These are phyloP conservation scores for Cordyceps cicadae DNA, from an alignment of 2,329 filamentous ascomycete species.

Conservation along the genomic window DNA sequence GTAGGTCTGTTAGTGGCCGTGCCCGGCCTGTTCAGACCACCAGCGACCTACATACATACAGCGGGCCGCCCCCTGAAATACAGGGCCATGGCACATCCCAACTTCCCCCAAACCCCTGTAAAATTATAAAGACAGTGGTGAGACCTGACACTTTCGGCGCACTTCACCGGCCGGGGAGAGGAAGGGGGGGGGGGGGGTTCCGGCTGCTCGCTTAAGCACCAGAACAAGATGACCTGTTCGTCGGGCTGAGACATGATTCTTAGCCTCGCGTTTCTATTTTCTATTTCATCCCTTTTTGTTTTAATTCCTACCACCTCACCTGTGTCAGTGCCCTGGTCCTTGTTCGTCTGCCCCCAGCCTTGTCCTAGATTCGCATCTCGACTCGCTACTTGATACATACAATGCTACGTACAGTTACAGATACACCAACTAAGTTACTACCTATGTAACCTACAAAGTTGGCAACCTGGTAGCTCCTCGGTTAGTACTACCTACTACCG, in stretches of 20 bases:
- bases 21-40: too few species aligned
- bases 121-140: not conserved
- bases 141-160: not conserved
- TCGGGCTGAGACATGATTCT: constrained; percentile 7
- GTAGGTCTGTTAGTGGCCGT: too few species aligned
- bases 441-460: too few species aligned
- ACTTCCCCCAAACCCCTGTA: not conserved
- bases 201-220: too few species aligned
- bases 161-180: not conserved
- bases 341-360: not conserved
- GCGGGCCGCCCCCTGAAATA: not conserved
- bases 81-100: not conserved
- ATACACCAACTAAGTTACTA: too few species aligned
- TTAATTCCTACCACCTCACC: not conserved
- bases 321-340: not conserved
- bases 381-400: too few species aligned
- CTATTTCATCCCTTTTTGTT: not conserved
- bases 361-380: not conserved
- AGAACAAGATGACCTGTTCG: not conserved
- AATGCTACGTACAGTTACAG: too few species aligned
- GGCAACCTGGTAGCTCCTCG: too few species aligned
- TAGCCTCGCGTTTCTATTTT: not conserved
- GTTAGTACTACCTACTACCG: too few species aligned
- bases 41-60: not conserved
- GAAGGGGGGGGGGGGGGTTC: not conserved